Evolutionary conservation across 495 filamentous ascomycete genomes (phyloP).

Genomic region (Achaetomiella virescens): DNA sequence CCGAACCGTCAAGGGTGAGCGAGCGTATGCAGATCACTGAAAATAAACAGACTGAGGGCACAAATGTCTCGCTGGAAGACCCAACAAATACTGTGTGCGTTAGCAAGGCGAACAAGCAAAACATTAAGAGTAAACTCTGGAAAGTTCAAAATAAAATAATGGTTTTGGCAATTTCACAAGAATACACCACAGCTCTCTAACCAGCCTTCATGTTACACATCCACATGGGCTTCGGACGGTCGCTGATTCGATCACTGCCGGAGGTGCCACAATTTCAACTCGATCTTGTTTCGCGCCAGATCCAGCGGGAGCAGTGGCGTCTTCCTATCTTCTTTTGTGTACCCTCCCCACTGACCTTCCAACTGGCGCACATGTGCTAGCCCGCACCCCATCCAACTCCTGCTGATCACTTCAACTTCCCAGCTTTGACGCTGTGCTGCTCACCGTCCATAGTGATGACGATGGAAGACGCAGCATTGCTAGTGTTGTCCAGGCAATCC

Average conservation of each 20-base stretch:
- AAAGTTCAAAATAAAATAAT: no score
- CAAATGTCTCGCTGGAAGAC: no score
- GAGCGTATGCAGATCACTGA: neutral
- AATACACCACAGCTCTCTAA: no score
- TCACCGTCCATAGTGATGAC: no score
- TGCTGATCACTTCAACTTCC: neutral
- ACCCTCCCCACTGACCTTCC: neutral
- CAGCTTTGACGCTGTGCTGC: neutral
- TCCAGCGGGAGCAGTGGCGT: neutral
- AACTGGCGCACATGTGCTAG: neutral
- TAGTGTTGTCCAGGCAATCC: no score
- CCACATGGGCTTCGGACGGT: constrained; percentile 13
- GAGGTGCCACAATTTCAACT: constrained; percentile 2
- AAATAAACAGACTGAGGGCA: no score
- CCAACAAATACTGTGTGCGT: no score
- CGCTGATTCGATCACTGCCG: constrained; percentile 19
- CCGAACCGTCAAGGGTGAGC: neutral
- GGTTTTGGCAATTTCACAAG: neutral
- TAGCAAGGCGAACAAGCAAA: no score
- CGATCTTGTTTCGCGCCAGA: constrained; percentile 2
- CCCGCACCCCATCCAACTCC: neutral
- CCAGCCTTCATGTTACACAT: neutral
- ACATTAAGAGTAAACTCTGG: no score
- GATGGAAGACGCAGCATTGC: no score
- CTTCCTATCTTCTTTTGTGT: neutral